Evolutionary conservation across 306 rosid species (phyloP).

Genomic region (Lotus japonicus): DNA sequence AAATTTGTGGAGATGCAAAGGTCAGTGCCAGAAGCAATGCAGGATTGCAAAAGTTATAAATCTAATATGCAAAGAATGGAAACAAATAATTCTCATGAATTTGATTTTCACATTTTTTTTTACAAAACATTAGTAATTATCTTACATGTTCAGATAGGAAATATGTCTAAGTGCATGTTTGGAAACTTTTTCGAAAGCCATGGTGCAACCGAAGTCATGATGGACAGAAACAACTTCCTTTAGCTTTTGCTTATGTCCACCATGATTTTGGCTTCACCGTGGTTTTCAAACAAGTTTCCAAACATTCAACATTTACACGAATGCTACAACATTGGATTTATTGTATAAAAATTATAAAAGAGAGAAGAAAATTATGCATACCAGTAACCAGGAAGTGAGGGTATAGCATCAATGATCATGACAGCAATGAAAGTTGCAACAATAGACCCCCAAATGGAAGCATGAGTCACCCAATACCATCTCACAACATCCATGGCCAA

Average conservation of each 20-base stretch:
- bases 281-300: too few relatives aligned
- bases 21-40: slow-evolving; percentile 19
- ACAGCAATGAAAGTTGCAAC: slow-evolving; percentile 72
- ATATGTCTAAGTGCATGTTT: not conserved
- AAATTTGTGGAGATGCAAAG: slow-evolving; percentile 20
- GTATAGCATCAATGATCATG: slow-evolving; percentile 63
- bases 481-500: slow-evolving; percentile 86
- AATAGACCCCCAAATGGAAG: slow-evolving; percentile 82
- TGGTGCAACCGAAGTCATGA: too few relatives aligned
- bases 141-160: not conserved
- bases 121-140: too few relatives aligned
- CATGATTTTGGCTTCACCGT: too few relatives aligned
- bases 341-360: not conserved
- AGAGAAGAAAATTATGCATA: slow-evolving; percentile 26
- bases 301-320: not conserved
- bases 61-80: not conserved
- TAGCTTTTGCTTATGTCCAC: too few relatives aligned
- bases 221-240: too few relatives aligned
- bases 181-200: too few relatives aligned
- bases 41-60: not conserved
- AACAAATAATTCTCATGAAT: not conserved
- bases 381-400: slow-evolving; percentile 72
- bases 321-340: not conserved
- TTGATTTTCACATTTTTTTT: not conserved
- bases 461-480: slow-evolving; percentile 82